Evolutionary conservation across 164 flowering plant species (phyloP).

Genomic region (Tetracentron sinense): DNA sequence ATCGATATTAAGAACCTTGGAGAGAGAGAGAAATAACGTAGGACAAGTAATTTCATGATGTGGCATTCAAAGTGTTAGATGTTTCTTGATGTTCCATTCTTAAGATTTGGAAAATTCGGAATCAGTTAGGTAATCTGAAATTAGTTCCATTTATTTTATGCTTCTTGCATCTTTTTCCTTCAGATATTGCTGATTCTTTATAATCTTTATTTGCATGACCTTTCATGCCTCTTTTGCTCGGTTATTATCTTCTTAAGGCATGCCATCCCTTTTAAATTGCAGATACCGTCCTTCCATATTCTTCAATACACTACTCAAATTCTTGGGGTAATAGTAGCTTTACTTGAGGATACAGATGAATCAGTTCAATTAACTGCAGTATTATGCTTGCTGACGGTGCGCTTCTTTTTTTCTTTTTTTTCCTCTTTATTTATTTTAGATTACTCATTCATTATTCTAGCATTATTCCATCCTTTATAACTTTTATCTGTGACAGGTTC

Average conservation of each 20-base stretch:
- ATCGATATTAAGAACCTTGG: too few species aligned
- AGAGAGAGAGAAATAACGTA: too few species aligned
- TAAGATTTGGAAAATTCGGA: not conserved
- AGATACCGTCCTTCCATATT: constrained; percentile 72
- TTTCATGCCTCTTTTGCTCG: not conserved
- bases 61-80: not conserved
- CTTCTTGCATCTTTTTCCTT: not conserved
- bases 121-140: not conserved
- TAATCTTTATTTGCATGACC: not conserved
- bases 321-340: constrained; percentile 79
- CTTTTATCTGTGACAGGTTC: constrained; percentile 43
- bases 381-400: constrained; percentile 73
- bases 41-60: too few species aligned
- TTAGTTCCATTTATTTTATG: not conserved
- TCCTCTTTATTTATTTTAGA: not conserved
- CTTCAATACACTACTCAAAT: constrained; percentile 60
- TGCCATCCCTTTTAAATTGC: constrained; percentile 24
- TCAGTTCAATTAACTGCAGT: constrained; percentile 86
- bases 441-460: not conserved
- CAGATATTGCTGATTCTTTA: not conserved
- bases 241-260: not conserved
- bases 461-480: not conserved
- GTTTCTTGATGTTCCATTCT: not conserved
- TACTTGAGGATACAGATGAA: constrained; percentile 89
- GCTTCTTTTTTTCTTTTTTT: not conserved